Base-by-base conservation (phyloP, 306 rosid genomes). In the Sicyos edulis region DNA sequence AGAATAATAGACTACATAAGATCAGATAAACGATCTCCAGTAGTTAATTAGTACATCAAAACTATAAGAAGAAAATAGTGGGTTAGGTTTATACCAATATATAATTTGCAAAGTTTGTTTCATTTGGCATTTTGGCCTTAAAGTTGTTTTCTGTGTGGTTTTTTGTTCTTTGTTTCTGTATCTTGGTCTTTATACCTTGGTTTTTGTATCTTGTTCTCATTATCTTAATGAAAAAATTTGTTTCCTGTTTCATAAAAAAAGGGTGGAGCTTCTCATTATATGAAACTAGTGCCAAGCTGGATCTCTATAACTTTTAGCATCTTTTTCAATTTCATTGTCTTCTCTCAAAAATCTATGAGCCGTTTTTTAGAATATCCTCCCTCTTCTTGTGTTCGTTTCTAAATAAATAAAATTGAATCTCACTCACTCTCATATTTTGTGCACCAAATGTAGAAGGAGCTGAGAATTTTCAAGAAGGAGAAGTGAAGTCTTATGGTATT, bases 401-500 rank as follows among this genome's bases (percentile, higher is more conserved):
- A 10, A 67, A 45, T 11, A 45, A 67, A 47, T 45, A 11, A 66
- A 21, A 24, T 63, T 21, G 44, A 6, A 21, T 19, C 19, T 12
- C 40, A 3, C 32, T 49, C n/a, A n/a, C 50, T 61, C 44, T 50
- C 66, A 16, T 26, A 13, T 67, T 19, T 79, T 60, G 42, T 65
- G n/a, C 24, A 68, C 68, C 22, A 51, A 71, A 51, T 76, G 78
- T 77, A 87, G 90, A 86, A n/a, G 84, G 32, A 22, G 73, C 77
- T 52, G 92, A 85, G 76, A 71, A 78, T 73, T 78, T 82, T 16
- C 85, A 84, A 71, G 97, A 80, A n/a, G 32, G 32, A 26, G 88
- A 89, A 72, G 88, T 81, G 77, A 70, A 74, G 74, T 86, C 93
- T 22, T 92, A 95, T 78, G 99, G 99, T 78, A 83, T 85, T 80